Base-by-base conservation (phyloP, 108 stramenopile genomes). In the Conticribra weissflogii region DNA sequence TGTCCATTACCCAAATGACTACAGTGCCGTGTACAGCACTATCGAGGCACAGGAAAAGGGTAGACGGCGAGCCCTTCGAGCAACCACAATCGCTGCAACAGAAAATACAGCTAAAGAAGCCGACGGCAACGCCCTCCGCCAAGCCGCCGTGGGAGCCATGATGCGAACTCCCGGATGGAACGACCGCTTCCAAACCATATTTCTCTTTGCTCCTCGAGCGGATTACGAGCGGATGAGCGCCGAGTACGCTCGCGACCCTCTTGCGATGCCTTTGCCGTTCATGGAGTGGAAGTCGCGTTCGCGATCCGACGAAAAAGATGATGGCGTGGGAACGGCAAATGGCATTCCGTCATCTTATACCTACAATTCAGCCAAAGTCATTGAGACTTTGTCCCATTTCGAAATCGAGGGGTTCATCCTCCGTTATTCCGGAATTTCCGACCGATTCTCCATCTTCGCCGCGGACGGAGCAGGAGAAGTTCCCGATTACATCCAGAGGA, bases 91-190 rank as follows among this genome's bases (percentile, higher is more conserved):
- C n/a, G n/a, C n/a, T n/a, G n/a, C n/a, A n/a, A n/a, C n/a, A n/a
- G n/a, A n/a, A n/a, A n/a, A n/a, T n/a, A n/a, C n/a, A n/a, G n/a
- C n/a, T n/a, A n/a, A 28, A n/a, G 25, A 31, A 15, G 32, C 23
- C 27, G 54, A 31, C 19, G 3, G 54, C 25, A 29, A 54, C 29
- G 54, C 27, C 29, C 54, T 36, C 15, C 29, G 57, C 30, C 31
- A 58, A 18, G 5, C 33, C n/a, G 57, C 57, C 33, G 57, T 58
- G 31, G 3, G 22, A 18, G 32, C n/a, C 18, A 32, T 32, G 21
- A 58, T 32, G 32, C 57, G 32, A 58, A 58, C 57, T 34, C 57
- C 57, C 2, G 57, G 57, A 2, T 58, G 57, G 57, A 32, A 32
- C 0, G 21, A 15, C 19, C 29, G 29, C 22, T 21, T 22, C 21